phyloP scores from a whole-genome alignment of 805 yeast genomes.

The Wickerhamomyces xylosicus region DNA sequence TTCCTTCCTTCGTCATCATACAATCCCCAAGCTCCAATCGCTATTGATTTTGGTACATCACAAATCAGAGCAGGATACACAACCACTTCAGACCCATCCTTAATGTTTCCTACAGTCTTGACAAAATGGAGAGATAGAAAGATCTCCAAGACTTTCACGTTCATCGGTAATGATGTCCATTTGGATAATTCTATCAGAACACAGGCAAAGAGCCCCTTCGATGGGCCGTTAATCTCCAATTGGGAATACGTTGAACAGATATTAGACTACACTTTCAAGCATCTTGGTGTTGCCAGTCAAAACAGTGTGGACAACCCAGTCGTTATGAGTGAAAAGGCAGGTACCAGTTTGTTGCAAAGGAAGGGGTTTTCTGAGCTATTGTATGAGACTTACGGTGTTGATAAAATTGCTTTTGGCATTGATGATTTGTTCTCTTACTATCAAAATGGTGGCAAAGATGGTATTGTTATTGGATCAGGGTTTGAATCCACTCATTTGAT shows the following conservation, averaged over 20 bases:
- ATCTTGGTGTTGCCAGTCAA: slow-evolving; percentile 51
- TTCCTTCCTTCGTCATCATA: slow-evolving; percentile 32
- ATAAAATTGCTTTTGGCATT: slow-evolving; percentile 70
- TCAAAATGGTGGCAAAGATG: slow-evolving; percentile 46
- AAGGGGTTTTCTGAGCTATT: slow-evolving; percentile 67
- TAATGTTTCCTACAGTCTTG: slow-evolving; percentile 56
- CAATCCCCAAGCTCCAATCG: slow-evolving; percentile 58
- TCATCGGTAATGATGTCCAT: slow-evolving; percentile 76
- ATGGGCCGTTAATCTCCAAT: slow-evolving; percentile 77
- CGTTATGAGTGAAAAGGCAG: slow-evolving; percentile 70
- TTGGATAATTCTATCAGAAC: slow-evolving; percentile 61
- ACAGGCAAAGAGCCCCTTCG: slow-evolving; percentile 71
- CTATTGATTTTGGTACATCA: slow-evolving; percentile 76
- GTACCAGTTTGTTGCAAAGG: slow-evolving; percentile 62
- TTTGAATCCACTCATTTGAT: slow-evolving; percentile 74
- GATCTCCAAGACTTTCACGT: slow-evolving; percentile 45
- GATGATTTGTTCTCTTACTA: slow-evolving; percentile 75
- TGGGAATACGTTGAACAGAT: slow-evolving; percentile 87
- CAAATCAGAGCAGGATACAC: slow-evolving; percentile 51
- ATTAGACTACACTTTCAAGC: slow-evolving; percentile 75
- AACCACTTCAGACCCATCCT: slow-evolving; percentile 35
- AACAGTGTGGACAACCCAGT: slow-evolving; percentile 66
- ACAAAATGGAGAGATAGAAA: slow-evolving; percentile 77
- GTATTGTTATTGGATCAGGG: slow-evolving; percentile 77
- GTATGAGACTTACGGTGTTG: slow-evolving; percentile 74